Conservation (phyloP, 2,329 filamentous ascomycete species). For the Achaetomium macrosporum region DNA sequence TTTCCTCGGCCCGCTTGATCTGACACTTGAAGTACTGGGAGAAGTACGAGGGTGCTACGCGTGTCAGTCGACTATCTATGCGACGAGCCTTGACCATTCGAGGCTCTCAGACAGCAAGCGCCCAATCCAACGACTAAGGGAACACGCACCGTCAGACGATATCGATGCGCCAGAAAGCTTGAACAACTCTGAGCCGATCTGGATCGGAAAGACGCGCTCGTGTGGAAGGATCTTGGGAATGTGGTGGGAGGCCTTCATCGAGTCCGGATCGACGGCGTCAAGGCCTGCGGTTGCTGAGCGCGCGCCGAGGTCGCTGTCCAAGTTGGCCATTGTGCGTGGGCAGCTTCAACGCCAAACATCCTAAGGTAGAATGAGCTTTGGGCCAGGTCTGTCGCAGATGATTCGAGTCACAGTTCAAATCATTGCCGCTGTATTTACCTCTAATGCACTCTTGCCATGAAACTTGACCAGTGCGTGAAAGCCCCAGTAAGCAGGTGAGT, state of each 20-base stretch:
- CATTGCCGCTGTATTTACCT: too few relatives aligned
- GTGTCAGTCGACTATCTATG: background rate
- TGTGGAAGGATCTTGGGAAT: slow-evolving; percentile 59
- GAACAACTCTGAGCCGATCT: slow-evolving; percentile 67
- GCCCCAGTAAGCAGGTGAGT: too few relatives aligned
- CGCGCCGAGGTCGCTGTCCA: background rate
- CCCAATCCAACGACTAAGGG: background rate
- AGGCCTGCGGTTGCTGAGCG: background rate
- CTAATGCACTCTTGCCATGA: too few relatives aligned
- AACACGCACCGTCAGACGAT: slow-evolving; percentile 61
- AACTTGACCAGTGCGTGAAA: too few relatives aligned
- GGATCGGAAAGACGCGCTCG: slow-evolving; percentile 68
- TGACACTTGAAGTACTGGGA: slow-evolving; percentile 90
- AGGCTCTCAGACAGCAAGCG: too few relatives aligned
- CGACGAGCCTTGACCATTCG: background rate
- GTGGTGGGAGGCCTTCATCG: slow-evolving; percentile 19
- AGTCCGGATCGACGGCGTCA: slow-evolving; percentile 1
- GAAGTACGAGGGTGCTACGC: slow-evolving; percentile 85
- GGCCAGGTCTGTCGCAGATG: too few relatives aligned
- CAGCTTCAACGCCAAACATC: background rate
- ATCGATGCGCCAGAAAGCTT: slow-evolving; percentile 68
- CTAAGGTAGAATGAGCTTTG: too few relatives aligned
- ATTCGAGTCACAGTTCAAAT: too few relatives aligned
- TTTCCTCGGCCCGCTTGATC: slow-evolving; percentile 57
- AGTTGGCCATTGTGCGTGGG: slow-evolving; percentile 1